A percentile compares a stretch with the other conserved stretches of the same genome.
These are phyloP conservation scores for Exophiala lecanii-corni DNA, from an alignment of 2,329 filamentous ascomycete species.

Conservation along the genomic window DNA sequence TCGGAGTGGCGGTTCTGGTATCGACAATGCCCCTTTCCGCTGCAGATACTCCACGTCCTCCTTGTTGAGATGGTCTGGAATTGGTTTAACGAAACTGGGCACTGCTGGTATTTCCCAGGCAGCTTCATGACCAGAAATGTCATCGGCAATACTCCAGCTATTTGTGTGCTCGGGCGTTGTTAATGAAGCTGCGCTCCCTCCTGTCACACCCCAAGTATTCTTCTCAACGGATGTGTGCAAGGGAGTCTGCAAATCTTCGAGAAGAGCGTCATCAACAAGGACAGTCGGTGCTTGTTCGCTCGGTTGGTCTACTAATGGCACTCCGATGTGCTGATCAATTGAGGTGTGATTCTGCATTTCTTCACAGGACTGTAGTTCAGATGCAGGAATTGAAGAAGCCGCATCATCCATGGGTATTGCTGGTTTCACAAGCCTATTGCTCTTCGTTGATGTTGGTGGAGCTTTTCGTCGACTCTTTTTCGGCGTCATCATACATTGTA, in stretches of 20 bases:
- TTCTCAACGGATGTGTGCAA: background rate
- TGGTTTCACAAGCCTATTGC: background rate
- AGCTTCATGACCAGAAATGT: background rate
- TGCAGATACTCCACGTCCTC: conserved; percentile 80
- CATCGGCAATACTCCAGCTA: background rate
- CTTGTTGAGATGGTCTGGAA: conserved; percentile 68
- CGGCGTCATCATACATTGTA: conserved; percentile 22
- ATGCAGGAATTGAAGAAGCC: no score
- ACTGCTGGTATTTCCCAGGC: background rate
- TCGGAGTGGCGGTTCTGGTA: conserved; percentile 66
- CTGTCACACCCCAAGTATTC: background rate
- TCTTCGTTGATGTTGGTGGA: background rate
- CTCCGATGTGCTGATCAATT: no score
- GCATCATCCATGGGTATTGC: background rate
- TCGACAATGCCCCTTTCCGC: conserved; percentile 73
- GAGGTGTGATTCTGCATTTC: no score
- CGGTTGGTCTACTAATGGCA: background rate
- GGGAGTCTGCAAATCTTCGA: no score
- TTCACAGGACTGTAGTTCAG: no score
- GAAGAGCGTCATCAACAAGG: no score
- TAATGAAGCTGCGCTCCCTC: background rate
- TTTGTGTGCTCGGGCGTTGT: background rate
- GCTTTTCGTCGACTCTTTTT: background rate
- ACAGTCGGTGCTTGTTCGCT: background rate
- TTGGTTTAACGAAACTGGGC: conserved; percentile 64